These are phyloP conservation scores for Pythium apleroticum DNA, from an alignment of 352 stramenopile genomes.

Conservation along the genomic window DNA sequence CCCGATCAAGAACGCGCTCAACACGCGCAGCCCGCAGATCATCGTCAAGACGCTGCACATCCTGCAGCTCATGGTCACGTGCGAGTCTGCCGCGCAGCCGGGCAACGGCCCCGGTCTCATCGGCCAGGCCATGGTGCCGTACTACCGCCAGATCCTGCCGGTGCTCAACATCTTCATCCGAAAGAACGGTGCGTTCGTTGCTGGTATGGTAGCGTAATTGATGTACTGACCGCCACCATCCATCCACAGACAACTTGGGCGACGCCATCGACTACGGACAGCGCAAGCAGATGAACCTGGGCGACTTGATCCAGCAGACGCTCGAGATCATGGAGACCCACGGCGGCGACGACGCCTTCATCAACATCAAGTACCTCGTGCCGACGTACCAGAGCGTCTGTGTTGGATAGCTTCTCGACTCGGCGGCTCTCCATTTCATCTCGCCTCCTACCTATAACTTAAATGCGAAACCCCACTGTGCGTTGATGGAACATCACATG, in stretches of 20 bases:
- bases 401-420: constrained; percentile 40
- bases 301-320: constrained; percentile 96
- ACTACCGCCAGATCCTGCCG: constrained; percentile 97
- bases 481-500: neutral
- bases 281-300: constrained; percentile 93
- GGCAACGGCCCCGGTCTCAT: constrained; percentile 89
- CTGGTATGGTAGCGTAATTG: neutral
- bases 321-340: constrained; percentile 96
- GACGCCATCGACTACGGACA: constrained; percentile 97
- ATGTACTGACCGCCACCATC: neutral
- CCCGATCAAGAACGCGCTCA: constrained; percentile 95
- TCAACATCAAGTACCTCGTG: constrained; percentile 99
- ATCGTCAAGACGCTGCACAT: constrained; percentile 98
- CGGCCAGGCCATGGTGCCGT: constrained; percentile 95
- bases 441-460: constrained; percentile 3
- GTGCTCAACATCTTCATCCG: constrained; percentile 97
- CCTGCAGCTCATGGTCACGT: constrained; percentile 94
- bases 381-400: constrained; percentile 95
- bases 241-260: constrained; percentile 91
- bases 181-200: constrained; percentile 81
- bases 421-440: neutral
- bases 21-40: constrained; percentile 92
- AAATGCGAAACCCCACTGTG: neutral
- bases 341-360: constrained; percentile 96
- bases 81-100: constrained; percentile 78